phyloP scores from a whole-genome alignment of 257 asterid genomes.

The Schizonepeta tenuifolia region DNA sequence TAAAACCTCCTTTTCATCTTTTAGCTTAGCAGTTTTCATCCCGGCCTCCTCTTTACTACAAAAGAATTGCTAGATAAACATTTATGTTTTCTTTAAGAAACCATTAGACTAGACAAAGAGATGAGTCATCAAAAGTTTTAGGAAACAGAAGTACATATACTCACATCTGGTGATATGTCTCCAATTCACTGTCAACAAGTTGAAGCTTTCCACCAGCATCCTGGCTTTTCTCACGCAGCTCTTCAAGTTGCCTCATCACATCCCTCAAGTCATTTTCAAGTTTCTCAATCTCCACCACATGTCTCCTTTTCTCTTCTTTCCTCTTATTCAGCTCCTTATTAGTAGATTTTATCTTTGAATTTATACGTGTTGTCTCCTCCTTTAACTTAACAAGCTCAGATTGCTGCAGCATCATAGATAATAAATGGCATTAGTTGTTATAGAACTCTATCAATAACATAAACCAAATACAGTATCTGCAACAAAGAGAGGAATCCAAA shows the following conservation, averaged over 20 bases:
- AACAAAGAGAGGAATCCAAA: slow-evolving; percentile 19
- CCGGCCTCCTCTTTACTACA: slow-evolving; percentile 99
- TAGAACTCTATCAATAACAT: slow-evolving; percentile 10
- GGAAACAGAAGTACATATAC: slow-evolving; percentile 36
- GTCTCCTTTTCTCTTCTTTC: slow-evolving; percentile 78
- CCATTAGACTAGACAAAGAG: slow-evolving; percentile 19
- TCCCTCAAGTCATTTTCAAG: slow-evolving; percentile 83
- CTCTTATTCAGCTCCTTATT: slow-evolving; percentile 75
- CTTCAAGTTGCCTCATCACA: slow-evolving; percentile 79
- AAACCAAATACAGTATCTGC: slow-evolving; percentile 12
- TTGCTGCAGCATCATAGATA: slow-evolving; percentile 63
- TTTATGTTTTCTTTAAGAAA: slow-evolving; percentile 18
- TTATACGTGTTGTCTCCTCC: slow-evolving; percentile 85
- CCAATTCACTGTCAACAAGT: slow-evolving; percentile 94
- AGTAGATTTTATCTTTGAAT: slow-evolving; percentile 73
- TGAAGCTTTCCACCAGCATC: slow-evolving; percentile 91
- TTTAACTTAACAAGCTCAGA: slow-evolving; percentile 86
- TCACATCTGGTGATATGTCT: slow-evolving; percentile 91
- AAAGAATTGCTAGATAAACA: slow-evolving; percentile 29
- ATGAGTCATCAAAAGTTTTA: slow-evolving; percentile 23
- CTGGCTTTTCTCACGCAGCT: slow-evolving; percentile 73
- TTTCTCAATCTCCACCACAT: slow-evolving; percentile 67
- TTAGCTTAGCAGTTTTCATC: slow-evolving; percentile 88
- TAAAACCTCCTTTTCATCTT: slow-evolving; percentile 91
- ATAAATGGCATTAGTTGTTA: slow-evolving; percentile 16